Base-by-base conservation (phyloP, 2,329 filamentous ascomycete genomes). In the Geosmithia putterillii region DNA sequence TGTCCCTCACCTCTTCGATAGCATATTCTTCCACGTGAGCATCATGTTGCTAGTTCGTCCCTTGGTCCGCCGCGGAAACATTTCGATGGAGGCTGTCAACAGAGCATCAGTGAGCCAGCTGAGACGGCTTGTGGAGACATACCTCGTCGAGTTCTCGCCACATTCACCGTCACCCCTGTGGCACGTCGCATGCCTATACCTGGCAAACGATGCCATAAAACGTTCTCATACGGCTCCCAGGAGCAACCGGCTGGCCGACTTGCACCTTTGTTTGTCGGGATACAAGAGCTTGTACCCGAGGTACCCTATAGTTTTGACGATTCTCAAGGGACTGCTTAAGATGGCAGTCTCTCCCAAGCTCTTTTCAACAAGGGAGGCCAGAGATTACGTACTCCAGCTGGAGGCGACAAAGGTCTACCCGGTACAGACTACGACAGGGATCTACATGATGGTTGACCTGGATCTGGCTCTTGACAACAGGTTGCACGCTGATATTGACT, bases 111-210 rank as follows among this genome's bases (percentile, higher is more conserved):
- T 40, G 4, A 38, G 37, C 19, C 45, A 48, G 28, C 42, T 48
- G 34, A 35, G 41, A 12, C 42, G 46, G 15, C 41, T 46, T 7
- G 38, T 48, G 12, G 41, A 32, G 4, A 42, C 43, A 18, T 43
- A 45, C 36, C 42, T 38, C 18, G 41, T 41, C 19, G 37, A 46
- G 8, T 46, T 45, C n/a, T 20, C 21, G 2, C 14, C 38, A 20
- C 17, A 39, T 14, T 34, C n/a, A 2, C 40, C 38, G 7, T 44
- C 40, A 5, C 35, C 43, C 2, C 21, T 46, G 25, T 48, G 46
- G 46, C 46, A 48, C 40, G 46, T 42, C 6, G 44, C 34, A 3
- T 46, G 41, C 14, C 46, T 48, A 9, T 46, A 41, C 40, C 36
- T 44, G 6, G 44, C 46, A 18, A 48, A 48, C 19, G 36, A 40